Percentiles rank a stretch among this genome's conserved stretches.
phyloP scores from a whole-genome alignment of 2,329 filamentous ascomycete genomes.

The Penicillium crustosum region DNA sequence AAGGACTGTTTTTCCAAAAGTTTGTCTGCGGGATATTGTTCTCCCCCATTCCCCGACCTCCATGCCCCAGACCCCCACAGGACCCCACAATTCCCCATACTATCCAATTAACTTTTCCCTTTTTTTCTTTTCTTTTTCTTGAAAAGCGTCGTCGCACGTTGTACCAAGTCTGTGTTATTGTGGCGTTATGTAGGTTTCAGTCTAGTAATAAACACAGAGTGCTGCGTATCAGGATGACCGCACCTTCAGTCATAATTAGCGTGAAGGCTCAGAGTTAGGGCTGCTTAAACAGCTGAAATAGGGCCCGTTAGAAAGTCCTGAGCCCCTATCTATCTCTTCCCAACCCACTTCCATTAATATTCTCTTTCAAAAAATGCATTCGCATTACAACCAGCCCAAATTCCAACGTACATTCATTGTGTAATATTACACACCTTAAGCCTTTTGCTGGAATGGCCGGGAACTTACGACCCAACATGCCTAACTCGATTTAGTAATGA shows the following conservation, averaged over 20 bases:
- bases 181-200: neutral
- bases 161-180: neutral
- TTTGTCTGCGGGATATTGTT: neutral
- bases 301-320: neutral
- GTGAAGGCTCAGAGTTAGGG: neutral
- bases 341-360: neutral
- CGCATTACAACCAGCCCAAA: neutral
- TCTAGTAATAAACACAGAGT: neutral
- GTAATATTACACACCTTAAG: neutral
- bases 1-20: neutral
- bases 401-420: neutral
- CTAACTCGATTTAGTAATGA: neutral
- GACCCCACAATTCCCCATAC: neutral
- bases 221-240: neutral
- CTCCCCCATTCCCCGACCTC: neutral
- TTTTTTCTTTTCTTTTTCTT: neutral
- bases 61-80: neutral
- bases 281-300: neutral
- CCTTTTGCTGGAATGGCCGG: neutral
- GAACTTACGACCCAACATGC: neutral
- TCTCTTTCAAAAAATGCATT: neutral
- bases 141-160: neutral
- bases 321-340: neutral
- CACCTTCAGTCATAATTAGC: neutral
- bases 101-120: neutral